Conservation (phyloP, 2,329 filamentous ascomycete species). For the Xylariaceae sp. region DNA sequence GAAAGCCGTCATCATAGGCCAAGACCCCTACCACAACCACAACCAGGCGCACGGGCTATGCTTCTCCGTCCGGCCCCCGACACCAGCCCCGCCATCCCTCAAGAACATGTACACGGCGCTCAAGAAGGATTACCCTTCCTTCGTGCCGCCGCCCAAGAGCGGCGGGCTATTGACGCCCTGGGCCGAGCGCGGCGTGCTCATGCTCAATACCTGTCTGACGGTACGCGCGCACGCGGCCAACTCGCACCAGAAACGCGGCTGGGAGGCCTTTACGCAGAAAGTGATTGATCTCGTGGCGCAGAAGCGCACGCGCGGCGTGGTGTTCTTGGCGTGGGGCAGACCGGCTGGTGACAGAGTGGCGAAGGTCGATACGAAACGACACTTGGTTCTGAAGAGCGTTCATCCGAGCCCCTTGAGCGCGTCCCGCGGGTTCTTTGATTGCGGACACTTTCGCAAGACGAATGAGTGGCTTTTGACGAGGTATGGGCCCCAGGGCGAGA, state of each 20-base stretch:
- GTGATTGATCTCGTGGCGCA: constrained; percentile 87
- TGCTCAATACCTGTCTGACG: constrained; percentile 94
- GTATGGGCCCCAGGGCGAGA: constrained; percentile 80
- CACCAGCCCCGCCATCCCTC: constrained; percentile 85
- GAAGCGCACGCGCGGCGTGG: constrained; percentile 79
- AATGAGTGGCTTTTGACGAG: constrained; percentile 83
- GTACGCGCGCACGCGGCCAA: constrained; percentile 90
- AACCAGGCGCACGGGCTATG: constrained; percentile 96
- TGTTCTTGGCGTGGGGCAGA: constrained; percentile 93
- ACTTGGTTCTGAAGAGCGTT: constrained; percentile 84
- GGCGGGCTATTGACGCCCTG: constrained; percentile 88
- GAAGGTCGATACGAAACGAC: constrained; percentile 73
- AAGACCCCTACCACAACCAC: constrained; percentile 95
- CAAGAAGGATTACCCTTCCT: constrained; percentile 85
- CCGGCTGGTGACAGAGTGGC: constrained; percentile 81
- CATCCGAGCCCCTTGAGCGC: constrained; percentile 96
- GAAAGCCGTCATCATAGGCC: constrained; percentile 91
- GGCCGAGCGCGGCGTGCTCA: constrained; percentile 90
- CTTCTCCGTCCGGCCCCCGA: constrained; percentile 92
- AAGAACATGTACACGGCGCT: constrained; percentile 93
- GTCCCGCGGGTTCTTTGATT: constrained; percentile 79
- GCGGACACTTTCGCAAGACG: constrained; percentile 79
- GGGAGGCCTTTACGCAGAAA: constrained; percentile 92
- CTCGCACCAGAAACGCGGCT: constrained; percentile 83
- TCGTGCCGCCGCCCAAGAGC: constrained; percentile 75